These are phyloP conservation scores for Dictyostelium capitatum DNA, from an alignment of 78 protist genomes.

Conservation along the genomic window DNA sequence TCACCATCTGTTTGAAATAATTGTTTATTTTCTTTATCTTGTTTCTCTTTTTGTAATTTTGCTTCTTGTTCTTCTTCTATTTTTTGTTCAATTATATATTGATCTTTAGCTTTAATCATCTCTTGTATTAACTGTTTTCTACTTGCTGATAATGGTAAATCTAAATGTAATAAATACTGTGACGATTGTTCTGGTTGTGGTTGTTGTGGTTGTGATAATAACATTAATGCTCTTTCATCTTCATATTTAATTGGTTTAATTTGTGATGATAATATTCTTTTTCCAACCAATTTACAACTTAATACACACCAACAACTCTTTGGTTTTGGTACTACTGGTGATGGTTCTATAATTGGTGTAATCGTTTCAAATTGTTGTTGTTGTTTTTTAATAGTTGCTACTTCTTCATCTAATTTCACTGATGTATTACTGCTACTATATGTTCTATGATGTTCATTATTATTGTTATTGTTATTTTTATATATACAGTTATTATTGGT, in stretches of 20 bases:
- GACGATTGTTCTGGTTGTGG: not conserved
- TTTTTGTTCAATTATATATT: slow-evolving; percentile 6
- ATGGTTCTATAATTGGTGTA: not conserved
- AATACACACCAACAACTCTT: slow-evolving; percentile 62
- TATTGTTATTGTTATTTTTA: too few species aligned
- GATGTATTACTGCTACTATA: not conserved
- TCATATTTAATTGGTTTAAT: slow-evolving; percentile 59
- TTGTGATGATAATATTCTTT: slow-evolving; percentile 49
- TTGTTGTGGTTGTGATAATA: not conserved
- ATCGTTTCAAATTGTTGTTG: not conserved
- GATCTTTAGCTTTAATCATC: slow-evolving; percentile 1
- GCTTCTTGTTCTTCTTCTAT: slow-evolving; percentile 12
- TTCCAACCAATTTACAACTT: slow-evolving; percentile 54
- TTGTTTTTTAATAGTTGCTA: not conserved
- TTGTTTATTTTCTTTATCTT: slow-evolving; percentile 44
- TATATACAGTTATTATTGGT: too few species aligned
- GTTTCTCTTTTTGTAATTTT: slow-evolving; percentile 7
- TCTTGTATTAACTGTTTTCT: slow-evolving; percentile 24
- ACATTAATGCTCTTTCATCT: slow-evolving; percentile 27
- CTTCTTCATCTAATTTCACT: not conserved
- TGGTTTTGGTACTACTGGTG: not conserved
- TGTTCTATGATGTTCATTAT: not conserved
- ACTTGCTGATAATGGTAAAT: not conserved
- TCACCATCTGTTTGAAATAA: slow-evolving; percentile 59
- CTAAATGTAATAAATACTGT: not conserved